Evolutionary conservation across 805 yeast genomes (phyloP).

Genomic region (Candida germanica): DNA sequence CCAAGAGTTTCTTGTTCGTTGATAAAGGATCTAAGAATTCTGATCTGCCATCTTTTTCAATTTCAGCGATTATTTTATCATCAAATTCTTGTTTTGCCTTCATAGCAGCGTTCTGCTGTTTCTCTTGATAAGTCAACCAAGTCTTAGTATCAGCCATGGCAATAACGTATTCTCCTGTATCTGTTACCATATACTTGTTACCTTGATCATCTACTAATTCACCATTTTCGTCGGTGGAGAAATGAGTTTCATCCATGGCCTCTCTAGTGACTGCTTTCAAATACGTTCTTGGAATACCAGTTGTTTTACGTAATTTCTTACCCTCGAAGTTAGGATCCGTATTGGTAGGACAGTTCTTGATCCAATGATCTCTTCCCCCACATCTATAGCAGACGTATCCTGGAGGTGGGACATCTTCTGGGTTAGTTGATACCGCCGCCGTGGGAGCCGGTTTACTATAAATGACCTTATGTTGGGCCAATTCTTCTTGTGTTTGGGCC

Average conservation of each 20-base stretch:
- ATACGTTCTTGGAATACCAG: conserved; percentile 95
- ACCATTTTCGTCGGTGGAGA: conserved; percentile 40
- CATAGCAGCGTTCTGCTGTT: conserved; percentile 47
- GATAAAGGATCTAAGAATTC: conserved; percentile 66
- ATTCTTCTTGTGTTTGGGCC: conserved; percentile 89
- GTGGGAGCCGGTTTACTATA: conserved; percentile 44
- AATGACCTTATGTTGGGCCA: conserved; percentile 82
- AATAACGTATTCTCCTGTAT: conserved; percentile 91
- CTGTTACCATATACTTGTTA: conserved; percentile 77
- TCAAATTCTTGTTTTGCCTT: conserved; percentile 54
- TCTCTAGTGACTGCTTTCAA: conserved; percentile 84
- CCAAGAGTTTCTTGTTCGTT: conserved; percentile 49
- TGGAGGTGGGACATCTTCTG: conserved; percentile 86
- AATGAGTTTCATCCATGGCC: conserved; percentile 48
- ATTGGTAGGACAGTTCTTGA: conserved; percentile 91
- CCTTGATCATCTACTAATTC: conserved; percentile 45
- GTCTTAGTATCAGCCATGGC: conserved; percentile 93
- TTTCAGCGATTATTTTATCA: conserved; percentile 26
- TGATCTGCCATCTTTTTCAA: conserved; percentile 25
- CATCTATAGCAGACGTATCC: conserved; percentile 96
- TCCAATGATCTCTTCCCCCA: conserved; percentile 92
- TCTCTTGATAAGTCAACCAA: conserved; percentile 84
- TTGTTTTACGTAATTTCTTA: conserved; percentile 82
- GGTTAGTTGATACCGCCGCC: conserved; percentile 22
- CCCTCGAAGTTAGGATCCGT: conserved; percentile 94